Conservation (phyloP, 2,329 filamentous ascomycete genomes). For the Colletotrichum simmondsii region DNA sequence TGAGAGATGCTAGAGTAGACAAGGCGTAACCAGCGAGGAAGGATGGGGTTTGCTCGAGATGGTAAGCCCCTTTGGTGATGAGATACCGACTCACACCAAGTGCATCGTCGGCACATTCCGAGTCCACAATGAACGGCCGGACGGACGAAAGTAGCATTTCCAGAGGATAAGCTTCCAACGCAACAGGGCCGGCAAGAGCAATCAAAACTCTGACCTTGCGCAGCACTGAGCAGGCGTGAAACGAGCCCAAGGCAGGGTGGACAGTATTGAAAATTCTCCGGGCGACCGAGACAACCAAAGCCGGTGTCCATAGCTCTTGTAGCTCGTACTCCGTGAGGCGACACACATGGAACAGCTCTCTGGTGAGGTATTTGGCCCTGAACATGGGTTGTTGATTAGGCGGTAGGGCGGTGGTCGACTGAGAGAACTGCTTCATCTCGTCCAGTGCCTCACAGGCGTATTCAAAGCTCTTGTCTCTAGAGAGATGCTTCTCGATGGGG, state of each 20-base stretch:
- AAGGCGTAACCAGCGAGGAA: slow-evolving; percentile 86
- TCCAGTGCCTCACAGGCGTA: slow-evolving; percentile 73
- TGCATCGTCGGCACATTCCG: slow-evolving; percentile 90
- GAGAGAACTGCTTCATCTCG: slow-evolving; percentile 75
- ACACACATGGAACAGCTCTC: slow-evolving; percentile 83
- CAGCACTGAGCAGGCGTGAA: slow-evolving; percentile 88
- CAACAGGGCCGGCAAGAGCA: slow-evolving; percentile 78
- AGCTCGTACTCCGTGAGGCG: slow-evolving; percentile 75
- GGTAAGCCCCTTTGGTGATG: slow-evolving; percentile 71
- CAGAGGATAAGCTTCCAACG: slow-evolving; percentile 82
- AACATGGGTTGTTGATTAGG: slow-evolving; percentile 90
- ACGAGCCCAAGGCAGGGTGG: slow-evolving; percentile 83
- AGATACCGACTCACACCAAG: slow-evolving; percentile 90
- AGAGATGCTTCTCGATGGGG: slow-evolving; percentile 74
- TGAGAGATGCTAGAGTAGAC: slow-evolving; percentile 82
- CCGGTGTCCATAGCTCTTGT: slow-evolving; percentile 77
- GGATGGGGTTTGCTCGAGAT: slow-evolving; percentile 74
- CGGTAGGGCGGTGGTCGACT: slow-evolving; percentile 74
- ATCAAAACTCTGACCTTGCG: slow-evolving; percentile 87
- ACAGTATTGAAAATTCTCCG: slow-evolving; percentile 84
- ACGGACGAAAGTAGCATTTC: slow-evolving; percentile 91
- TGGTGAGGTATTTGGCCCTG: slow-evolving; percentile 78
- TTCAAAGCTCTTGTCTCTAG: slow-evolving; percentile 66
- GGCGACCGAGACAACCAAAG: slow-evolving; percentile 78
- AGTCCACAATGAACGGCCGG: slow-evolving; percentile 81